These are phyloP conservation scores for Filobasidium uniguttulatum DNA, from an alignment of 1,284 basidiomycete species.

Conservation along the genomic window DNA sequence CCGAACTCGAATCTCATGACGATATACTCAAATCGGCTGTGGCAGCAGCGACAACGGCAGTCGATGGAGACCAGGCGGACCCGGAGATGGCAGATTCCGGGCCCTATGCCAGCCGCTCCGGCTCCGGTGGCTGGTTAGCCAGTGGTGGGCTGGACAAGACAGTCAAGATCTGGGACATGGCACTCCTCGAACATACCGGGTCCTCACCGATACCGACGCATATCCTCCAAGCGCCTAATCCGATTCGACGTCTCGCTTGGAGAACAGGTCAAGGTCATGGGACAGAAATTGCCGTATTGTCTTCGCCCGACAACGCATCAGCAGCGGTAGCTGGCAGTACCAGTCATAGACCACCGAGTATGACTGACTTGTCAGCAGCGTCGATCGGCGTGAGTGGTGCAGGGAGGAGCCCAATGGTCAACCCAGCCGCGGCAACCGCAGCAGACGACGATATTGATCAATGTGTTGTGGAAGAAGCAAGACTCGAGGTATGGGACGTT, in stretches of 20 bases:
- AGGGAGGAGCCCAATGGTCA: background rate
- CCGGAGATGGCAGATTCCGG: too few relatives aligned
- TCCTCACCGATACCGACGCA: constrained; percentile 59
- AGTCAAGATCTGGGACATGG: constrained; percentile 75
- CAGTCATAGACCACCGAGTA: background rate
- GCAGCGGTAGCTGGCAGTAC: background rate
- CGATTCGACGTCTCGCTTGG: constrained; percentile 62
- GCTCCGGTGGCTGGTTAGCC: constrained; percentile 55
- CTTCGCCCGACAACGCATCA: constrained; percentile 17
- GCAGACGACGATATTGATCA: constrained; percentile 31
- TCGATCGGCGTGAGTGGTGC: constrained; percentile 45
- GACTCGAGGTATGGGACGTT: constrained; percentile 77
- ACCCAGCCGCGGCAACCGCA: constrained; percentile 36
- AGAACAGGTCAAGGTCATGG: constrained; percentile 59
- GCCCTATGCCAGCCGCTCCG: too few relatives aligned
- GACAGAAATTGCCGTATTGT: constrained; percentile 52
- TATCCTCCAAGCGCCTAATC: constrained; percentile 58
- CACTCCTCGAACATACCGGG: constrained; percentile 41
- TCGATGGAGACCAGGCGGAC: constrained; percentile 11
- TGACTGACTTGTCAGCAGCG: too few relatives aligned
- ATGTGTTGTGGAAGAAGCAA: constrained; percentile 27
- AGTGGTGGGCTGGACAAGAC: constrained; percentile 67
- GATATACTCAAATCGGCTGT: too few relatives aligned
- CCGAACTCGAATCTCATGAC: too few relatives aligned
- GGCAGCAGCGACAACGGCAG: background rate